Conservation (phyloP, 441 rosid genomes). For the Erysimum pusillum region DNA sequence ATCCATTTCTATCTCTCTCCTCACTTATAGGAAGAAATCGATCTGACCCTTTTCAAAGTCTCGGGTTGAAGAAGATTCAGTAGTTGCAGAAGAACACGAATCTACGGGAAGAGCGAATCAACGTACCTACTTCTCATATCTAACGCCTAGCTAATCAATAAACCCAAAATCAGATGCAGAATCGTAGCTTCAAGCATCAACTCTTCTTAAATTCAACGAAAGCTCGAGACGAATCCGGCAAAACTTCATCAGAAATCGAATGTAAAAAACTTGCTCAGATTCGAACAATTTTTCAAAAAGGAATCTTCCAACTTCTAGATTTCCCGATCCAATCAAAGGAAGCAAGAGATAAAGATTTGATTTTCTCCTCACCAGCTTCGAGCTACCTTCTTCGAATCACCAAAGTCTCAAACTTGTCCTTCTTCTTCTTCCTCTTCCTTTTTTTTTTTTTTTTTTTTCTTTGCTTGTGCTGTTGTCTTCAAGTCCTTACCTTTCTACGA, state of each 20-base stretch:
- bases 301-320: slow-evolving; percentile 40
- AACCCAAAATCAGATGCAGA: not conserved
- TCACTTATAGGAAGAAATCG: not conserved
- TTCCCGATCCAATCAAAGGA: slow-evolving; percentile 35
- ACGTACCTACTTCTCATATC: slow-evolving; percentile 17
- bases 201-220: not conserved
- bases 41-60: slow-evolving; percentile 8
- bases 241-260: slow-evolving; percentile 2
- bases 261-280: slow-evolving; percentile 30
- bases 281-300: slow-evolving; percentile 15
- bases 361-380: not conserved
- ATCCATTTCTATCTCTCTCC: slow-evolving; percentile 63
- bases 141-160: slow-evolving; percentile 21
- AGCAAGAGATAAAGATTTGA: slow-evolving; percentile 12
- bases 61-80: slow-evolving; percentile 22
- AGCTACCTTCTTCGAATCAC: not conserved
- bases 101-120: slow-evolving; percentile 26
- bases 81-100: slow-evolving; percentile 9
- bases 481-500: slow-evolving; percentile 46
- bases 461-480: slow-evolving; percentile 26
- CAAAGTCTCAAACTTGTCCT: slow-evolving; percentile 33
- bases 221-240: slow-evolving; percentile 10
- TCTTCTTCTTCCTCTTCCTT: slow-evolving; percentile 29
- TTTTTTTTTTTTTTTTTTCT: not conserved
- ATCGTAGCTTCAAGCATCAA: slow-evolving; percentile 37